These are phyloP conservation scores for Suillus sp. DNA, from an alignment of 768 basidiomycete genomes.

Conservation along the genomic window DNA sequence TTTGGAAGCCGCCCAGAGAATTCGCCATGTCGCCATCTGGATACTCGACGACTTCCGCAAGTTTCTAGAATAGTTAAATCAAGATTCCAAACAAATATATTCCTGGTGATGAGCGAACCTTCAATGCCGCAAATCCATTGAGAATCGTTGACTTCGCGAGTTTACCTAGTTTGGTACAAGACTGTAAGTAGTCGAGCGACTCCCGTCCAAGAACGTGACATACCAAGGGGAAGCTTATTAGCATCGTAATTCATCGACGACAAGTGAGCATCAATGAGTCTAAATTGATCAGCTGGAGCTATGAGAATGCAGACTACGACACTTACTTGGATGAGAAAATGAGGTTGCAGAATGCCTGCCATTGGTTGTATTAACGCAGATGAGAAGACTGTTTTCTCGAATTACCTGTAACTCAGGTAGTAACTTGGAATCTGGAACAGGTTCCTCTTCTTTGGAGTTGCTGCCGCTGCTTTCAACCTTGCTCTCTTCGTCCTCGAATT, in stretches of 20 bases:
- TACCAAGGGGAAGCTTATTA: conserved; percentile 62
- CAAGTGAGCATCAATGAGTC: conserved; percentile 54
- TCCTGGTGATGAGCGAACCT: conserved; percentile 35
- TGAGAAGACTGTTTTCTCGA: neutral
- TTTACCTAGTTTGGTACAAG: conserved; percentile 45
- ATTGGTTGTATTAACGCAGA: neutral
- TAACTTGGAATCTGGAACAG: conserved; percentile 51
- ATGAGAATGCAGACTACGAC: neutral
- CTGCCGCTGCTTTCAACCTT: conserved; percentile 34
- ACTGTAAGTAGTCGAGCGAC: neutral
- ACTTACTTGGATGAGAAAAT: conserved; percentile 53
- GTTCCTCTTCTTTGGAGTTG: conserved; percentile 30
- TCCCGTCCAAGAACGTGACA: neutral
- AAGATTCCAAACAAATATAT: neutral
- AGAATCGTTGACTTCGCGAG: conserved; percentile 62
- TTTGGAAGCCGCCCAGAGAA: conserved; percentile 37
- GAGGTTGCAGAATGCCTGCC: conserved; percentile 47
- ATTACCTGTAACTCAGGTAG: conserved; percentile 46
- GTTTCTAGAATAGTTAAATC: conserved; percentile 31
- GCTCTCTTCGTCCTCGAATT: conserved; percentile 50
- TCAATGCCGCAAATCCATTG: conserved; percentile 58
- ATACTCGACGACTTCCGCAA: conserved; percentile 54
- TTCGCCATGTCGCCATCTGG: conserved; percentile 43
- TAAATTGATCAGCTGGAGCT: conserved; percentile 23
- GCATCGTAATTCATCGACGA: conserved; percentile 70